A percentile compares a stretch with the other conserved stretches of the same genome.
Conservation (phyloP, 2,329 filamentous ascomycete species). For the Pyrenophora graminea region DNA sequence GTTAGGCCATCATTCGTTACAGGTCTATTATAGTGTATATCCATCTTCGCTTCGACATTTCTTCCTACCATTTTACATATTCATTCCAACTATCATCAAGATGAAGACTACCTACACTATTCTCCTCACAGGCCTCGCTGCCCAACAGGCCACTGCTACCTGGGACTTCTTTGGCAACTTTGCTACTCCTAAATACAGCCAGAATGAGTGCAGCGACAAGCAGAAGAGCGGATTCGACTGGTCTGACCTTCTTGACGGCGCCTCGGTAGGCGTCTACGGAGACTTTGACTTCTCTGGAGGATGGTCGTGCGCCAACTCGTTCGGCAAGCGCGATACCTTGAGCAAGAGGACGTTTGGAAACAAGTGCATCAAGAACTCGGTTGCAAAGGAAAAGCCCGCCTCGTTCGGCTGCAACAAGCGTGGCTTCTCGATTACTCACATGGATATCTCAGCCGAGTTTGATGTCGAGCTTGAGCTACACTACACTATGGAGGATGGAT, state of each 20-base stretch:
- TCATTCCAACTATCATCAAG: constrained; percentile 29
- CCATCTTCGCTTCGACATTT: neutral
- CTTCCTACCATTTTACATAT: constrained; percentile 14
- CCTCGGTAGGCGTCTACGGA: constrained; percentile 65
- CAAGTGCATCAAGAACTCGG: constrained; percentile 50
- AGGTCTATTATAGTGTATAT: constrained; percentile 20
- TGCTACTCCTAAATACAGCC: constrained; percentile 69
- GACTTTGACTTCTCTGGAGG: constrained; percentile 68
- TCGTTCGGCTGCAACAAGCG: constrained; percentile 68
- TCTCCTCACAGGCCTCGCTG: constrained; percentile 52
- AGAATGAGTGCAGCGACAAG: constrained; percentile 75
- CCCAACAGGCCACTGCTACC: constrained; percentile 52
- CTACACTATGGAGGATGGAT: constrained; percentile 84
- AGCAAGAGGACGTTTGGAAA: constrained; percentile 51
- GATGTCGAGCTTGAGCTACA: constrained; percentile 82
- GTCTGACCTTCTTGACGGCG: constrained; percentile 57
- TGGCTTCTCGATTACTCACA: constrained; percentile 74
- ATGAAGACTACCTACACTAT: constrained; percentile 52
- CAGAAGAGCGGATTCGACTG: constrained; percentile 76
- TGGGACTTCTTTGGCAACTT: constrained; percentile 62
- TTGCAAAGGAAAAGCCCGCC: constrained; percentile 58
- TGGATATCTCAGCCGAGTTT: constrained; percentile 74
- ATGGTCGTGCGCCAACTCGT: constrained; percentile 68
- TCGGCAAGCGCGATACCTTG: constrained; percentile 62
- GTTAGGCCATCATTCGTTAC: constrained; percentile 27